Percentiles rank a stretch among this genome's conserved stretches.
phyloP scores from a whole-genome alignment of 768 basidiomycete species.

The Lepiota brunneoincarnata region DNA sequence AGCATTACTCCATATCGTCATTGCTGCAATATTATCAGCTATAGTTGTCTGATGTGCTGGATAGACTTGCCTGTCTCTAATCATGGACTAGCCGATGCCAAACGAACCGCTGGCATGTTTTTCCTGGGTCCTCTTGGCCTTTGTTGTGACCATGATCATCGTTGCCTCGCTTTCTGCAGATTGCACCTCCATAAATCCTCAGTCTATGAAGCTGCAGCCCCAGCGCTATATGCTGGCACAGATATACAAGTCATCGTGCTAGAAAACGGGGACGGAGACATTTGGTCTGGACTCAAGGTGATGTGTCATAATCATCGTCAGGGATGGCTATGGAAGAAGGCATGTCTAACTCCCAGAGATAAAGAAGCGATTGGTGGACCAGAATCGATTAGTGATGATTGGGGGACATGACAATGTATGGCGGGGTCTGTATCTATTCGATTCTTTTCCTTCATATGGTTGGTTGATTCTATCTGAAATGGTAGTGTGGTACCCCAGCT shows the following conservation, averaged over 20 bases:
- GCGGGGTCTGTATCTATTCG: slow-evolving; percentile 32
- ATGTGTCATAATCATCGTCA: slow-evolving; percentile 67
- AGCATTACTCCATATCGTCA: slow-evolving; percentile 55
- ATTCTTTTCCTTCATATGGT: no score
- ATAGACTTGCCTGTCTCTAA: slow-evolving; percentile 56
- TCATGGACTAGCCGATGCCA: slow-evolving; percentile 51
- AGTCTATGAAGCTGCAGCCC: slow-evolving; percentile 28
- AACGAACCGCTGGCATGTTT: slow-evolving; percentile 37
- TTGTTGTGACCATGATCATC: slow-evolving; percentile 65
- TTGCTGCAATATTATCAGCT: slow-evolving; percentile 53
- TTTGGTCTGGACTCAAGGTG: slow-evolving; percentile 60
- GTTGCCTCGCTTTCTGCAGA: slow-evolving; percentile 53
- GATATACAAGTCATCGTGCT: slow-evolving; percentile 39
- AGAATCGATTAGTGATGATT: slow-evolving; percentile 41
- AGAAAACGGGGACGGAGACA: slow-evolving; percentile 73
- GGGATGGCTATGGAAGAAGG: slow-evolving; percentile 65
- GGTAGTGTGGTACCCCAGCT: no score
- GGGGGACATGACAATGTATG: slow-evolving; percentile 66
- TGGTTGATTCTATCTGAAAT: no score
- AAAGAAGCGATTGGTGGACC: slow-evolving; percentile 56
- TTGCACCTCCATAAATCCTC: slow-evolving; percentile 67
- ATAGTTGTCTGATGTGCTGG: slow-evolving; percentile 65
- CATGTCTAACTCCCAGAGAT: slow-evolving; percentile 44
- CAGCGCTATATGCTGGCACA: slow-evolving; percentile 14
- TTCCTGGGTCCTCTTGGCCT: slow-evolving; percentile 45